phyloP scores from a whole-genome alignment of 805 yeast species.

The Clavispora asparagi region DNA sequence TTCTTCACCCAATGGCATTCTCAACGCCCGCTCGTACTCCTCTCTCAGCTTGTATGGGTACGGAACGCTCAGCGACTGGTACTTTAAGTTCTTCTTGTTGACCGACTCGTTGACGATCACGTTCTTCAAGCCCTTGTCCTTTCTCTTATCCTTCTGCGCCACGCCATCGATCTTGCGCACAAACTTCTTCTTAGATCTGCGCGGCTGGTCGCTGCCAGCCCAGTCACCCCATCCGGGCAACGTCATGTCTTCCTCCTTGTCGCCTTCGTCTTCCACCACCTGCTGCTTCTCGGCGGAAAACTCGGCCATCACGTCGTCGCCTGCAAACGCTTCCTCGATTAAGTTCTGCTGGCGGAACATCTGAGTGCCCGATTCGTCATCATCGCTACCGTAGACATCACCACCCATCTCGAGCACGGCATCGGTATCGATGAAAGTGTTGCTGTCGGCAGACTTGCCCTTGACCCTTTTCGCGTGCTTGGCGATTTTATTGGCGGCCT shows the following conservation, averaged over 20 bases:
- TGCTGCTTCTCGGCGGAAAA: slow-evolving; percentile 73
- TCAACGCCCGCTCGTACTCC: slow-evolving; percentile 88
- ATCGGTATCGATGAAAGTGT: slow-evolving; percentile 39
- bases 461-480: slow-evolving; percentile 29
- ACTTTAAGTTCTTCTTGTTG: slow-evolving; percentile 79
- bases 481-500: slow-evolving; percentile 37
- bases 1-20: slow-evolving; percentile 96
- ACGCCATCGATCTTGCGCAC: slow-evolving; percentile 75
- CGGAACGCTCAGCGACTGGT: slow-evolving; percentile 86
- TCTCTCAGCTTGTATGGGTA: slow-evolving; percentile 91
- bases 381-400: slow-evolving; percentile 27
- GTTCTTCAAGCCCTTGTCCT: slow-evolving; percentile 67
- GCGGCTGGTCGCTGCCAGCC: slow-evolving; percentile 60
- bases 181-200: slow-evolving; percentile 50
- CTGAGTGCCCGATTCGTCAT: slow-evolving; percentile 35
- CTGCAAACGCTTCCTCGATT: slow-evolving; percentile 91
- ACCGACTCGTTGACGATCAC: slow-evolving; percentile 88
- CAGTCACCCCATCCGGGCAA: slow-evolving; percentile 93
- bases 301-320: slow-evolving; percentile 85
- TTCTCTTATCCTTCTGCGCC: slow-evolving; percentile 62
- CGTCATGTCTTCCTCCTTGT: slow-evolving; percentile 77
- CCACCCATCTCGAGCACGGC: slow-evolving; percentile 53
- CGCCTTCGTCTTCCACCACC: slow-evolving; percentile 72
- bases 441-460: slow-evolving; percentile 30
- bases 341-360: slow-evolving; percentile 77